A percentile compares a stretch with the other conserved stretches of the same genome.
Conservation (phyloP, 129 eudicot genomes). For the Heracleum sosnowskyi region DNA sequence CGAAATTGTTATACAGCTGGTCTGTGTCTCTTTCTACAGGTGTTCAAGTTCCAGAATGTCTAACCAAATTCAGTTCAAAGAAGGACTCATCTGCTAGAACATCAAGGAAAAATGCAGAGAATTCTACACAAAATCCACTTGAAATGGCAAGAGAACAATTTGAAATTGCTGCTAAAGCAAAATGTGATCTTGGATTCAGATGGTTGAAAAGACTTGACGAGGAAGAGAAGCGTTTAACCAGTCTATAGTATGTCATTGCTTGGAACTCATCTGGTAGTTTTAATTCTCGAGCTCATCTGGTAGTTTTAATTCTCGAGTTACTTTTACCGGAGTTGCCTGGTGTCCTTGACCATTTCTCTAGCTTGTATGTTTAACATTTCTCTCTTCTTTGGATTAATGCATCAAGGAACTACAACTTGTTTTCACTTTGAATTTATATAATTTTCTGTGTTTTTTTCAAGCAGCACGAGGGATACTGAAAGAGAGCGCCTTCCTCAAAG, state of each 20-base stretch:
- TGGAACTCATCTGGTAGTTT: too few relatives aligned
- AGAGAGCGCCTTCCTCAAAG: too few relatives aligned
- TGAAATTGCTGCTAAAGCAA: constrained; percentile 72
- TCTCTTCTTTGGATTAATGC: too few relatives aligned
- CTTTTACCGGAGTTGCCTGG: too few relatives aligned
- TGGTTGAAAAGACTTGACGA: constrained; percentile 72
- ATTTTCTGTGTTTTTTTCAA: too few relatives aligned
- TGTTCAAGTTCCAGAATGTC: constrained; percentile 47
- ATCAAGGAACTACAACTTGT: too few relatives aligned
- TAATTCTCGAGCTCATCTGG: too few relatives aligned
- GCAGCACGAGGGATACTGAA: too few relatives aligned
- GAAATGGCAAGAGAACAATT: constrained; percentile 67
- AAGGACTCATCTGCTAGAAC: constrained; percentile 21
- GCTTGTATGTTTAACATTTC: too few relatives aligned
- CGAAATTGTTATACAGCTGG: background rate
- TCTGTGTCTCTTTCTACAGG: constrained; percentile 21
- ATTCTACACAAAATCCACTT: constrained; percentile 27
- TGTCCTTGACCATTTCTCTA: too few relatives aligned
- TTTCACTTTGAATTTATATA: too few relatives aligned
- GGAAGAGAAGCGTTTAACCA: constrained; percentile 41
- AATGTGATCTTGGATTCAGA: constrained; percentile 78
- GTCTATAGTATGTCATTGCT: constrained; percentile 12
- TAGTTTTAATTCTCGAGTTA: too few relatives aligned
- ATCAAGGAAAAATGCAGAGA: constrained; percentile 22
- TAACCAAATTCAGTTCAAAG: constrained; percentile 44